Evolutionary conservation across 495 filamentous ascomycete species (phyloP).

Genomic region (Aspergillus carlsbadensis): DNA sequence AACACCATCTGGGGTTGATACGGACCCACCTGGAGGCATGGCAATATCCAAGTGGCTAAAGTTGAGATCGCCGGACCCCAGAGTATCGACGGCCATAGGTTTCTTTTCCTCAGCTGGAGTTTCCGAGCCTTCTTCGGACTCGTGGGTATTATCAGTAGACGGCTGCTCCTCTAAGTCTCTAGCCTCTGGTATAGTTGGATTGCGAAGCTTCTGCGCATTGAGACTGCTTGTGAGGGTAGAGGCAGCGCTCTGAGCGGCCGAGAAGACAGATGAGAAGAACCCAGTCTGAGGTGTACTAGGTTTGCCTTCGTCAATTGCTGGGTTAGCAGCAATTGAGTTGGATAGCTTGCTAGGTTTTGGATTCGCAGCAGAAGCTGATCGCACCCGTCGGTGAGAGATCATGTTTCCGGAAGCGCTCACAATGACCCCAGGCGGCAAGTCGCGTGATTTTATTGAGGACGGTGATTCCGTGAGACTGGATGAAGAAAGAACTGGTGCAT

Average conservation of each 20-base stretch:
- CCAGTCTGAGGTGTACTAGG: constrained; percentile 55
- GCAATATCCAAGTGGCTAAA: constrained; percentile 69
- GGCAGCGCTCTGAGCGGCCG: constrained; percentile 93
- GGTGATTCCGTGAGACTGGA: constrained; percentile 35
- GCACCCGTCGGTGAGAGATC: constrained; percentile 70
- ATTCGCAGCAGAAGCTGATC: constrained; percentile 59
- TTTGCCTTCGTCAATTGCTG: constrained; percentile 64
- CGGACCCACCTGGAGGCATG: constrained; percentile 35
- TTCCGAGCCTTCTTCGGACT: constrained; percentile 20
- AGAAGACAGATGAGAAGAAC: constrained; percentile 93
- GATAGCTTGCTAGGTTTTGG: constrained; percentile 88
- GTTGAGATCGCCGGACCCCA: constrained; percentile 85
- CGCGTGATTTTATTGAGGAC: constrained; percentile 31
- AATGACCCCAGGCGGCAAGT: constrained; percentile 32
- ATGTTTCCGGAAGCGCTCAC: constrained; percentile 64
- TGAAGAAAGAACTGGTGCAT: constrained; percentile 25
- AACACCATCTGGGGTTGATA: constrained; percentile 39
- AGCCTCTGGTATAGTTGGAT: constrained; percentile 23
- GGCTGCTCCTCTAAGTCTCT: constrained; percentile 26
- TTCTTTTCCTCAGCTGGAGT: constrained; percentile 50
- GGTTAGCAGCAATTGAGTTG: constrained; percentile 73
- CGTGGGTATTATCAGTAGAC: constrained; percentile 24
- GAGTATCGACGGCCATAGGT: constrained; percentile 79
- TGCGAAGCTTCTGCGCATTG: constrained; percentile 52
- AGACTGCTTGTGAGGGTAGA: constrained; percentile 79